Evolutionary conservation across 1,284 basidiomycete species (phyloP), one percentile per base, ranked within the genome.

Genomic region (Calocybe gambosa): DNA sequence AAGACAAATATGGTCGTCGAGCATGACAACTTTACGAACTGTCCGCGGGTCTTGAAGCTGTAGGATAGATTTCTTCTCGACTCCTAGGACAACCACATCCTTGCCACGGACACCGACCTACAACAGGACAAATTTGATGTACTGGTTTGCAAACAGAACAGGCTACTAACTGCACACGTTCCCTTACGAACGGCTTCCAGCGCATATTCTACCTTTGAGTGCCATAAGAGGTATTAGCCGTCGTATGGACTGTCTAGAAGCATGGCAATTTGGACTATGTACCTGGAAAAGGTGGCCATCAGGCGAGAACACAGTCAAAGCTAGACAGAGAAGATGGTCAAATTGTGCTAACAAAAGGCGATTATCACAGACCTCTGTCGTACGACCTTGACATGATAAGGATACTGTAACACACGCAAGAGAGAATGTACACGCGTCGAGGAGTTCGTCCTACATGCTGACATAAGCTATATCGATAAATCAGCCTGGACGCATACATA

Each of bases 31-130:
- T 67, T 99, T 99, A 49, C 95, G 79, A 13, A 99, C 93, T 1
- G 96, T 99, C 46, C 96, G 78, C 8, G 96, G 90, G 70, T 99
- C 96, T 74, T 99, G 96, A 6, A 99, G 78, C 67, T 99, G 96
- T 20, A 98, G 75, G 13, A 97, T 84, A 0, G 91, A 93, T 70
- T 98, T 99, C 85, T 99, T 99, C 77, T 99, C 96, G 16, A 99
- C 96, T 45, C 95, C 96, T 20, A 99, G 78, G 3, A 99, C 93
- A 3, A 97, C 96, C 28, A 94, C 89, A 59, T 94, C 86, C 63
- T 90, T 87, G 53, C 96, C 96, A 52, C 93, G 83, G 25, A 99
- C 92, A 43, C 96, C 96, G 50, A 99, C 93, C 93, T 95, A 48
- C 36, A 38, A 31, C 19, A 16, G 16, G 28, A 36, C 46, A 21